Conservation (phyloP, 306 rosid species). For the Trifolium dubium region DNA sequence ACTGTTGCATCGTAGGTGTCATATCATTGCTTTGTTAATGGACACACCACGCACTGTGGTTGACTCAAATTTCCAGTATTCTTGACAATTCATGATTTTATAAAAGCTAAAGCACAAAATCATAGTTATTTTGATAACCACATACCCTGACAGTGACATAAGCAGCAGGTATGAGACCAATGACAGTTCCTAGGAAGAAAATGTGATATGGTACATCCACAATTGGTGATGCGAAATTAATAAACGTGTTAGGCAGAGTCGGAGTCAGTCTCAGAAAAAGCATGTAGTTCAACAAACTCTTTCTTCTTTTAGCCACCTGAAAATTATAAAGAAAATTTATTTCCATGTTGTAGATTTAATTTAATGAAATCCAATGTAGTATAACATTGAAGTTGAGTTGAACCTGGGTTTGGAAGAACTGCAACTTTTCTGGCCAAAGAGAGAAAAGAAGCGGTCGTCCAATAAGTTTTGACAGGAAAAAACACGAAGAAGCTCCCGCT, state of each 20-base stretch:
- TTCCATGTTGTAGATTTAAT: not conserved
- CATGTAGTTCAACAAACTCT: slow-evolving; percentile 86
- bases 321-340: slow-evolving; percentile 33
- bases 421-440: slow-evolving; percentile 87
- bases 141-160: slow-evolving; percentile 92
- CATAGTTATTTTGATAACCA: not conserved
- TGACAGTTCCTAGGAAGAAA: slow-evolving; percentile 76
- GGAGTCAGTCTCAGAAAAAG: slow-evolving; percentile 95
- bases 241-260: slow-evolving; percentile 89
- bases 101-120: slow-evolving; percentile 12
- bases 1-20: not conserved
- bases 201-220: slow-evolving; percentile 93
- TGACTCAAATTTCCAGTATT: not conserved
- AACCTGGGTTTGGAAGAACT: slow-evolving; percentile 86
- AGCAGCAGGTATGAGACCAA: slow-evolving; percentile 95
- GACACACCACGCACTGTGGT: not conserved
- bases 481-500: slow-evolving; percentile 98
- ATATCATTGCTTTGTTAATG: not conserved
- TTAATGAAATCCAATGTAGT: slow-evolving; percentile 6
- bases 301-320: slow-evolving; percentile 88
- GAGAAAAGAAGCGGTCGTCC: slow-evolving; percentile 83
- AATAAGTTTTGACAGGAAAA: slow-evolving; percentile 79
- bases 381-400: slow-evolving; percentile 9
- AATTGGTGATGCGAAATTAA: slow-evolving; percentile 93
- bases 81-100: slow-evolving; percentile 13